Conservation (phyloP, 768 basidiomycete genomes). For the Rhodotorula kratochvilovae region DNA sequence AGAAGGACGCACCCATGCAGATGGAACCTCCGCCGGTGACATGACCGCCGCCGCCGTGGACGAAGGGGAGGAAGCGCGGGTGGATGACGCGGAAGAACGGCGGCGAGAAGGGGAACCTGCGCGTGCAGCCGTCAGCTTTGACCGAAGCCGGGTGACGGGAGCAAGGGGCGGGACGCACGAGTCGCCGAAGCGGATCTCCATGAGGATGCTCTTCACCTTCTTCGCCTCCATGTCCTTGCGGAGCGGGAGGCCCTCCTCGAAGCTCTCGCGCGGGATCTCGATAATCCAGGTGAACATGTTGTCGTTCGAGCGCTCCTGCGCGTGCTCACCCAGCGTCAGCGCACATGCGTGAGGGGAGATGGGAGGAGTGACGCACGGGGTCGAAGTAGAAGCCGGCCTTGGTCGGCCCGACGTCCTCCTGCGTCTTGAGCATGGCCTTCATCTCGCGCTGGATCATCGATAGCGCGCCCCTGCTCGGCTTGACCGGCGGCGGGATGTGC, state of each 20-base stretch:
- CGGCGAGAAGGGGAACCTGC: slow-evolving; percentile 62
- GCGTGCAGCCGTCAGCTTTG: slow-evolving; percentile 42
- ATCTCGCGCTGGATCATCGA: slow-evolving; percentile 63
- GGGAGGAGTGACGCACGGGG: slow-evolving; percentile 45
- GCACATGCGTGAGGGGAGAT: neutral
- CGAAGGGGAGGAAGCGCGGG: slow-evolving; percentile 67
- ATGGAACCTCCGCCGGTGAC: slow-evolving; percentile 59
- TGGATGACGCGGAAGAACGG: slow-evolving; percentile 73
- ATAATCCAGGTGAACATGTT: slow-evolving; percentile 56
- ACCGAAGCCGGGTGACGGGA: neutral
- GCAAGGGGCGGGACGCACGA: neutral
- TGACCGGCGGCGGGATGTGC: slow-evolving; percentile 60
- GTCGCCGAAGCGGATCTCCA: slow-evolving; percentile 59
- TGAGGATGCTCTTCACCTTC: slow-evolving; percentile 62
- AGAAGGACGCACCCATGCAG: slow-evolving; percentile 55
- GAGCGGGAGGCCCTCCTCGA: slow-evolving; percentile 60
- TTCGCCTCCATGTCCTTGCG: slow-evolving; percentile 58
- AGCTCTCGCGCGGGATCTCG: slow-evolving; percentile 56
- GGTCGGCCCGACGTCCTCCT: slow-evolving; percentile 53
- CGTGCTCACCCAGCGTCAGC: neutral
- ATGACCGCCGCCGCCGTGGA: slow-evolving; percentile 60
- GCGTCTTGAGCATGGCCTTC: slow-evolving; percentile 60
- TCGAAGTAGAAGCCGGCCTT: slow-evolving; percentile 71
- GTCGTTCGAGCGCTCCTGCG: slow-evolving; percentile 30
- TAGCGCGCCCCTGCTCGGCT: slow-evolving; percentile 57